phyloP scores from a whole-genome alignment of 768 basidiomycete species.

The Mycena rebaudengoi region DNA sequence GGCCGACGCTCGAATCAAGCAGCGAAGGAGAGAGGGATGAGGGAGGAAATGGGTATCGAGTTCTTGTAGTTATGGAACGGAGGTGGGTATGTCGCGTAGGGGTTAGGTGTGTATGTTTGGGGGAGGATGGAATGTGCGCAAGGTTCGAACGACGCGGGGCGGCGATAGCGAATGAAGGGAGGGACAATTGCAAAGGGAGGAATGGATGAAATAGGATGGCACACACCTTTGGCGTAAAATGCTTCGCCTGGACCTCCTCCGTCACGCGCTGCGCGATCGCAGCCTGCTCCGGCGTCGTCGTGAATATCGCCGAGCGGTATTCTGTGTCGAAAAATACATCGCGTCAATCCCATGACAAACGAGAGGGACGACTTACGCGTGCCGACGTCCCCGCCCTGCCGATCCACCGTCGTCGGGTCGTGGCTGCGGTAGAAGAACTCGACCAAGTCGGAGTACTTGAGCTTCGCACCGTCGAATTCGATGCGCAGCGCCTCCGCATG shows the following conservation, averaged over 20 bases:
- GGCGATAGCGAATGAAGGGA: no score
- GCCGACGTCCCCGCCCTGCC: slow-evolving; percentile 68
- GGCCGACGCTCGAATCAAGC: no score
- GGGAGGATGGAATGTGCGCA: no score
- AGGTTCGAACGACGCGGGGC: no score
- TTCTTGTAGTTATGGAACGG: no score
- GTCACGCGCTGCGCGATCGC: slow-evolving; percentile 68
- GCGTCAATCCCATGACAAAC: background rate
- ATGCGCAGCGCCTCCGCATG: slow-evolving; percentile 78
- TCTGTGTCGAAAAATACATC: slow-evolving; percentile 45
- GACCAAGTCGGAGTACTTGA: slow-evolving; percentile 75
- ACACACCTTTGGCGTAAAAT: slow-evolving; percentile 60
- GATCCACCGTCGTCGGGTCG: slow-evolving; percentile 72
- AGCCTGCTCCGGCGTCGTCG: slow-evolving; percentile 64
- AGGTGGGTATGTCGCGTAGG: no score
- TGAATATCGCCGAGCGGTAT: slow-evolving; percentile 82
- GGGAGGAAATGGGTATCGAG: no score
- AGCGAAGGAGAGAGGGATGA: no score
- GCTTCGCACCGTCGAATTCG: slow-evolving; percentile 67
- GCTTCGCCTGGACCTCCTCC: slow-evolving; percentile 71
- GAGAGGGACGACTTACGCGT: slow-evolving; percentile 55
- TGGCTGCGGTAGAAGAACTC: slow-evolving; percentile 84
- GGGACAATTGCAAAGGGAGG: no score
- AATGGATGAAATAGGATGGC: background rate
- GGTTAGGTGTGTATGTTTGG: no score